phyloP scores from a whole-genome alignment of 2,329 filamentous ascomycete species.

The Tolypocladium tropicale region DNA sequence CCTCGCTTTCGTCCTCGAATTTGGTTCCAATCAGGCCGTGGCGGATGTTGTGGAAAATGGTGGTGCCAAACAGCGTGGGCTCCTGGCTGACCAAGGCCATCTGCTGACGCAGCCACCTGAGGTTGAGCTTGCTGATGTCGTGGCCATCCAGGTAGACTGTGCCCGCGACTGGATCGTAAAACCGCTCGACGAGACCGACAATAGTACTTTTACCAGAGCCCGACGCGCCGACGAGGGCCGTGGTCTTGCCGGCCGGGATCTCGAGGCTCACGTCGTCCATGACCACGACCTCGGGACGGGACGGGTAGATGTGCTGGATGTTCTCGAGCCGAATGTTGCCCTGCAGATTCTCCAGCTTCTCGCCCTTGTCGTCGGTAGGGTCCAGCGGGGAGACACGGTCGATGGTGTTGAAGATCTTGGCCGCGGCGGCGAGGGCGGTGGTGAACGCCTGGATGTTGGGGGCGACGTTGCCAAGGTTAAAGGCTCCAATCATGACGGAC shows the following conservation, averaged over 20 bases:
- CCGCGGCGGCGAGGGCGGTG: constrained; percentile 69
- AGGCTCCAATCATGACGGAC: constrained; percentile 86
- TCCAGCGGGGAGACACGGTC: constrained; percentile 81
- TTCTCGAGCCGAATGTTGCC: constrained; percentile 73
- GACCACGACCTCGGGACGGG: constrained; percentile 78
- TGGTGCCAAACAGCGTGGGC: constrained; percentile 79
- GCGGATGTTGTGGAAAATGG: constrained; percentile 83
- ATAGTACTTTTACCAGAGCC: constrained; percentile 94
- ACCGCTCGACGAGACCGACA: constrained; percentile 84
- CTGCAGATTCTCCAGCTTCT: constrained; percentile 59
- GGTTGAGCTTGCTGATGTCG: constrained; percentile 71
- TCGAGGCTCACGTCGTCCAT: constrained; percentile 73
- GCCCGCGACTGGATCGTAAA: constrained; percentile 83
- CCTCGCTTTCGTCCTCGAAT: constrained; percentile 55
- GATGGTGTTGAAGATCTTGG: constrained; percentile 91
- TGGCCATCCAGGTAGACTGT: constrained; percentile 71
- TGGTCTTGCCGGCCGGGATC: constrained; percentile 83
- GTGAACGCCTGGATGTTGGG: constrained; percentile 83
- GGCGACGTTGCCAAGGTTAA: constrained; percentile 78
- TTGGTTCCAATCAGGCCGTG: constrained; percentile 81
- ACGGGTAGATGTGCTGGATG: constrained; percentile 91
- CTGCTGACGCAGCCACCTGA: constrained; percentile 85
- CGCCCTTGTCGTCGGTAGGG: constrained; percentile 58
- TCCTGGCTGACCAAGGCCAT: constrained; percentile 91
- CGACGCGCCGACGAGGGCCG: constrained; percentile 86